Percentiles rank a stretch among this genome's conserved stretches.
These are phyloP conservation scores for Linderina pennispora DNA, from an alignment of 192 early-diverging fungal species.

Conservation along the genomic window DNA sequence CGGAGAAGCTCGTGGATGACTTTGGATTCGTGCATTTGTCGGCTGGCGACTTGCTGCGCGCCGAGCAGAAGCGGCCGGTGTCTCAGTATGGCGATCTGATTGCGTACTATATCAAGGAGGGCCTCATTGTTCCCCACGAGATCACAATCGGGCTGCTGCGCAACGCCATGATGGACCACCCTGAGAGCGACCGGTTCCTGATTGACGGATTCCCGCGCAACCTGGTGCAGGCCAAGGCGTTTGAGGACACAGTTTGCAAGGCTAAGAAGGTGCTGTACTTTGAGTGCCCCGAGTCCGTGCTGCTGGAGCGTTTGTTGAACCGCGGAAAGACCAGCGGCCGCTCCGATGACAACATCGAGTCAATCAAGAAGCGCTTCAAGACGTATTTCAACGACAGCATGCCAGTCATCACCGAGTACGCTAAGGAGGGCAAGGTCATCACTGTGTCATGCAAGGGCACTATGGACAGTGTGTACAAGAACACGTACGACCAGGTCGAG, in stretches of 20 bases:
- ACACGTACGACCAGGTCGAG: conserved; percentile 43
- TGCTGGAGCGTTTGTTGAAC: conserved; percentile 86
- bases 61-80: conserved; percentile 73
- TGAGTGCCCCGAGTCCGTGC: conserved; percentile 90
- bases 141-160: conserved; percentile 91
- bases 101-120: conserved; percentile 85
- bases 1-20: conserved; percentile 77
- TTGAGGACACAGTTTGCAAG: conserved; percentile 79
- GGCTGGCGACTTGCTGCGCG: conserved; percentile 93
- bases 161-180: conserved; percentile 74
- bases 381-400: conserved; percentile 80
- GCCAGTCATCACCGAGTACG: conserved; percentile 87
- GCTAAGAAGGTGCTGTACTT: conserved; percentile 82
- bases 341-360: conserved; percentile 91
- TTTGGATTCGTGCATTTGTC: conserved; percentile 94
- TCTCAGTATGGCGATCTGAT: conserved; percentile 91
- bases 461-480: conserved; percentile 62
- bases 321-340: conserved; percentile 93
- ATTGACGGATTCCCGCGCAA: conserved; percentile 97
- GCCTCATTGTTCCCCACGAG: conserved; percentile 92
- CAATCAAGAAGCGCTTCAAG: conserved; percentile 91
- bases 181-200: conserved; percentile 69
- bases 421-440: conserved; percentile 70
- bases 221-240: conserved; percentile 88
- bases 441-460: conserved; percentile 62